phyloP scores from a whole-genome alignment of 2,329 filamentous ascomycete species.

The Tolypocladium nubicola region DNA sequence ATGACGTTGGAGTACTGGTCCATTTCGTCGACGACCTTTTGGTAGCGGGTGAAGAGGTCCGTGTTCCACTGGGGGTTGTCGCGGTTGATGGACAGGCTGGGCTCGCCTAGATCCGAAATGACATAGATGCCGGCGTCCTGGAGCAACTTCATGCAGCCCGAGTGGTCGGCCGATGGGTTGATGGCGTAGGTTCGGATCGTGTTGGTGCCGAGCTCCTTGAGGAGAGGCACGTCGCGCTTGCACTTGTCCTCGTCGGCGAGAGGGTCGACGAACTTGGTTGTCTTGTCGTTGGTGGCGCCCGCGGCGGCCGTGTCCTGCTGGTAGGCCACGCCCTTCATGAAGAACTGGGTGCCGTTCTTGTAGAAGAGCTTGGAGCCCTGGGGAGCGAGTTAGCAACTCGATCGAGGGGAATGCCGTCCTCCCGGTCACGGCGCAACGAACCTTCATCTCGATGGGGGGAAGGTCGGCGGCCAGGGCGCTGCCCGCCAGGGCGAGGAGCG shows the following conservation, averaged over 20 bases:
- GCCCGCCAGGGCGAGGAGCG: slow-evolving; percentile 30
- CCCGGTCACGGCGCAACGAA: slow-evolving; percentile 18
- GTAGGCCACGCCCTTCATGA: slow-evolving; percentile 90
- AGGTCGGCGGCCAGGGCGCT: slow-evolving; percentile 32
- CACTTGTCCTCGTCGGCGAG: slow-evolving; percentile 63
- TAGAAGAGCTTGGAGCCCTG: slow-evolving; percentile 84
- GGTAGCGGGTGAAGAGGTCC: slow-evolving; percentile 71
- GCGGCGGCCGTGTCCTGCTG: slow-evolving; percentile 64
- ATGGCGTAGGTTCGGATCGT: slow-evolving; percentile 92
- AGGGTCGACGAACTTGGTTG: slow-evolving; percentile 64
- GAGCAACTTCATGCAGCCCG: slow-evolving; percentile 73
- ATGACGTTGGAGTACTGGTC: slow-evolving; percentile 80
- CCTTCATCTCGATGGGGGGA: slow-evolving; percentile 60
- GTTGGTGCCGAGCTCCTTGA: slow-evolving; percentile 75
- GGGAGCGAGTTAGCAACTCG: slow-evolving; percentile 5
- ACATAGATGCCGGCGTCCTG: slow-evolving; percentile 87
- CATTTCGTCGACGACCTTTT: slow-evolving; percentile 70
- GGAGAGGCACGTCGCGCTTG: slow-evolving; percentile 74
- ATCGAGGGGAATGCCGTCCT: not conserved
- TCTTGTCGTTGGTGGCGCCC: slow-evolving; percentile 33
- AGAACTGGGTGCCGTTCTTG: slow-evolving; percentile 58
- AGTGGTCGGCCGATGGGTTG: slow-evolving; percentile 68
- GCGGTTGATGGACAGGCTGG: slow-evolving; percentile 74
- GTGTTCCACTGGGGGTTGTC: slow-evolving; percentile 69
- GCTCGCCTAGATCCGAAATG: slow-evolving; percentile 81